Percentiles rank a stretch among this genome's conserved stretches.
These are phyloP conservation scores for Crotalaria pallida DNA, from an alignment of 306 rosid species.

Conservation along the genomic window DNA sequence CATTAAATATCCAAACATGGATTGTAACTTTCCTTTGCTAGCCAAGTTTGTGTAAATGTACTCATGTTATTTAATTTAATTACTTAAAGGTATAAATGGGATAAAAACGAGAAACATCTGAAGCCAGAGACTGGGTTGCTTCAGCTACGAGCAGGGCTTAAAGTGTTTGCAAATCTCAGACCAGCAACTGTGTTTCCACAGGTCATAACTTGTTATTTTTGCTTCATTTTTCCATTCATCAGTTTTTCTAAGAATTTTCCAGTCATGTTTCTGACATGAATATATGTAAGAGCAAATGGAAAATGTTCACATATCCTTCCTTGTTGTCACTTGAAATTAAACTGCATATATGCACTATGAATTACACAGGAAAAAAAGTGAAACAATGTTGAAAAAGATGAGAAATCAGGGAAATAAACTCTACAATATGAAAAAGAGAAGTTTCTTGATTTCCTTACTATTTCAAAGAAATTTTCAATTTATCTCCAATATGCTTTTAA, in stretches of 20 bases:
- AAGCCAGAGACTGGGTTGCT: slow-evolving; percentile 95
- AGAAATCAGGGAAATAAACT: neutral
- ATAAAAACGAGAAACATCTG: slow-evolving; percentile 60
- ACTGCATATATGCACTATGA: neutral
- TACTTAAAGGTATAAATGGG: slow-evolving; percentile 71
- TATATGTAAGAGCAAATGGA: neutral
- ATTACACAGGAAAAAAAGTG: neutral
- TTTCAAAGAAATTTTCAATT: neutral
- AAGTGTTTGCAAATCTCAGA: slow-evolving; percentile 78
- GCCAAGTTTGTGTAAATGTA: neutral
- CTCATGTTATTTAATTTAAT: neutral
- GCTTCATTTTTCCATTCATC: neutral
- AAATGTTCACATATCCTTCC: neutral
- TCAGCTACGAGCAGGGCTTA: slow-evolving; percentile 60
- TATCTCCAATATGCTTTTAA: neutral
- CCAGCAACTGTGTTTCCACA: slow-evolving; percentile 76
- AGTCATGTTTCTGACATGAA: neutral
- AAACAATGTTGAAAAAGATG: neutral
- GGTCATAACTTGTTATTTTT: slow-evolving; percentile 26
- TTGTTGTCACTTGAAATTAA: neutral
- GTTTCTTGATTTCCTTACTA: neutral
- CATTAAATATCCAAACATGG: too few relatives aligned
- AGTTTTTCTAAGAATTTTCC: neutral
- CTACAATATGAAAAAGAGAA: neutral
- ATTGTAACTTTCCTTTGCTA: neutral